Conservation (phyloP, 148 eudicot genomes). For the Mesembryanthemum crystallinum region DNA sequence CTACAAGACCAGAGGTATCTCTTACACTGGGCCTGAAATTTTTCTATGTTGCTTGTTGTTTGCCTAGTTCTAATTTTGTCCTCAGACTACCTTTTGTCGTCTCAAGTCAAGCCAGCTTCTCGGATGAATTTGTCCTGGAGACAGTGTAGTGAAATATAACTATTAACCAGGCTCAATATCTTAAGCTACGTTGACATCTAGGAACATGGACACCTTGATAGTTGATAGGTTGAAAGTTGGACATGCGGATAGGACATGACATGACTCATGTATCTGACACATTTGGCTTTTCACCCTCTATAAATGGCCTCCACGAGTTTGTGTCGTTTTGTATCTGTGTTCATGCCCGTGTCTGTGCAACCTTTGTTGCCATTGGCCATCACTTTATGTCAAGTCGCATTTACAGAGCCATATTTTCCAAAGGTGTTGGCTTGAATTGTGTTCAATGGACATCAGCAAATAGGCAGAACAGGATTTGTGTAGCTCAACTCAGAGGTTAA, state of each 20-base stretch:
- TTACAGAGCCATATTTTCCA: background rate
- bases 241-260: no score
- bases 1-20: conserved; percentile 70
- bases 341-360: no score
- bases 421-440: conserved; percentile 1
- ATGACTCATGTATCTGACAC: no score
- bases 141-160: background rate
- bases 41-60: background rate
- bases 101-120: background rate
- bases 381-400: no score
- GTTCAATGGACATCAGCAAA: background rate
- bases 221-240: no score
- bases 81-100: background rate
- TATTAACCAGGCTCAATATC: background rate
- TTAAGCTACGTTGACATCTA: no score
- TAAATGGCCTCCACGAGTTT: no score
- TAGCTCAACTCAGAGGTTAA: background rate
- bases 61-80: background rate
- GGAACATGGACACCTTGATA: no score
- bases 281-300: no score
- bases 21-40: background rate
- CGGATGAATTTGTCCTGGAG: background rate
- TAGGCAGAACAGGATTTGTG: background rate
- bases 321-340: no score
- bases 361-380: no score